phyloP scores from a whole-genome alignment of 2,329 filamentous ascomycete species.

The Emmonsia crescens region DNA sequence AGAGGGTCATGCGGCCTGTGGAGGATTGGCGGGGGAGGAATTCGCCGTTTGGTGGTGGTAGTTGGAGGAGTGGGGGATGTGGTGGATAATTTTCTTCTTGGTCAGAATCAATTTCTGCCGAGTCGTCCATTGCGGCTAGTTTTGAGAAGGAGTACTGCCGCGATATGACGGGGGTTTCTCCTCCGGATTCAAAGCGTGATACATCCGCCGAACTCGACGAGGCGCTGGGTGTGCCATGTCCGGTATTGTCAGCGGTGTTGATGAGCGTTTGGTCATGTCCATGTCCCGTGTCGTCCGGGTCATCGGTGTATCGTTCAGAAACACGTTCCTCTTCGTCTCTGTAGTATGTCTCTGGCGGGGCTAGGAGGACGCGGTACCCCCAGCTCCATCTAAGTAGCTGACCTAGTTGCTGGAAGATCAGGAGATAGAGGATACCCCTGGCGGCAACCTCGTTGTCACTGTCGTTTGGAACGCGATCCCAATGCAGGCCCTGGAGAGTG shows the following conservation, averaged over 20 bases:
- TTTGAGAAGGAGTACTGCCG: constrained; percentile 28
- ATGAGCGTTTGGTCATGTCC: constrained; percentile 22
- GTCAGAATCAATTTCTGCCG: constrained; percentile 13
- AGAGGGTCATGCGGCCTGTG: constrained; percentile 50
- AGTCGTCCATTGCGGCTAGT: constrained; percentile 13
- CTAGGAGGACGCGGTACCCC: constrained; percentile 92
- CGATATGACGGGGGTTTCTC: constrained; percentile 29
- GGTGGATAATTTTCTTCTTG: neutral
- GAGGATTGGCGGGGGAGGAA: constrained; percentile 31
- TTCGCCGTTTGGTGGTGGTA: constrained; percentile 8
- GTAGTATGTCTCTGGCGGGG: constrained; percentile 55
- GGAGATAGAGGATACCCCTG: constrained; percentile 83
- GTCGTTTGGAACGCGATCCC: constrained; percentile 81
- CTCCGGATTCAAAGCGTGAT: constrained; percentile 26
- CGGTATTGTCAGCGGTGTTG: constrained; percentile 1
- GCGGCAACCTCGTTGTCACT: constrained; percentile 93
- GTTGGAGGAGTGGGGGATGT: neutral
- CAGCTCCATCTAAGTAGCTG: constrained; percentile 95
- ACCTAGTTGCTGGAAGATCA: constrained; percentile 96
- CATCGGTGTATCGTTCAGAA: constrained; percentile 32
- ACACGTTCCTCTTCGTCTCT: constrained; percentile 31
- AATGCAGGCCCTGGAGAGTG: constrained; percentile 83
- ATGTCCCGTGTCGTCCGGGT: constrained; percentile 18
- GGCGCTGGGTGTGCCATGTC: constrained; percentile 9
- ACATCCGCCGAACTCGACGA: constrained; percentile 7